Percentiles rank a stretch among this genome's conserved stretches.
These are phyloP conservation scores for Rhynchosporium secalis DNA, from an alignment of 2,329 filamentous ascomycete species.

Conservation along the genomic window DNA sequence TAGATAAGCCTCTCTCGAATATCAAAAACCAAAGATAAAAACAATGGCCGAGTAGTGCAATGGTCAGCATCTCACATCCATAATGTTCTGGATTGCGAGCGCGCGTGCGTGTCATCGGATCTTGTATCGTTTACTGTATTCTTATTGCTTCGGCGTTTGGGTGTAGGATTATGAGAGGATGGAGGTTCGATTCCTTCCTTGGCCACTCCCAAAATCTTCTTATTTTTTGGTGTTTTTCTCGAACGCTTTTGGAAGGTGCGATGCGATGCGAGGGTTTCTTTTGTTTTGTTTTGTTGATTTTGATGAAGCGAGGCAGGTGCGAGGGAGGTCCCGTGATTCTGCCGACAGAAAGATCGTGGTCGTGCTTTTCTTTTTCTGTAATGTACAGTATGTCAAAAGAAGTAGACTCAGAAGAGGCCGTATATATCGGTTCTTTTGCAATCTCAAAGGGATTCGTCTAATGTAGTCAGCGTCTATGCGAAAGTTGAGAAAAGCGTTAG, in stretches of 20 bases:
- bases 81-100: neutral
- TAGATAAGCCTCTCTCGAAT: neutral
- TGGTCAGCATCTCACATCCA: constrained; percentile 9
- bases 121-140: constrained; percentile 1
- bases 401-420: no score
- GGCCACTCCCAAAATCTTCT: neutral
- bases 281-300: neutral
- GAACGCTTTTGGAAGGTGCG: neutral
- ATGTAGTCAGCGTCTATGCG: no score
- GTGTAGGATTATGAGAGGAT: neutral
- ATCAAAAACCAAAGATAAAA: neutral
- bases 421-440: no score
- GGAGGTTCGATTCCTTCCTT: constrained; percentile 11
- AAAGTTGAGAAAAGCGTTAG: no score
- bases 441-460: no score
- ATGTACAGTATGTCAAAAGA: no score
- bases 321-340: no score
- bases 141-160: neutral
- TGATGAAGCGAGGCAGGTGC: neutral
- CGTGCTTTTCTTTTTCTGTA: no score
- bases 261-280: neutral
- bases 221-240: neutral
- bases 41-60: constrained; percentile 5
- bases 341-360: no score
- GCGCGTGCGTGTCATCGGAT: neutral